Conservation (phyloP, 371 early-diverging fungal species). For the Saksenaea vasiformis region DNA sequence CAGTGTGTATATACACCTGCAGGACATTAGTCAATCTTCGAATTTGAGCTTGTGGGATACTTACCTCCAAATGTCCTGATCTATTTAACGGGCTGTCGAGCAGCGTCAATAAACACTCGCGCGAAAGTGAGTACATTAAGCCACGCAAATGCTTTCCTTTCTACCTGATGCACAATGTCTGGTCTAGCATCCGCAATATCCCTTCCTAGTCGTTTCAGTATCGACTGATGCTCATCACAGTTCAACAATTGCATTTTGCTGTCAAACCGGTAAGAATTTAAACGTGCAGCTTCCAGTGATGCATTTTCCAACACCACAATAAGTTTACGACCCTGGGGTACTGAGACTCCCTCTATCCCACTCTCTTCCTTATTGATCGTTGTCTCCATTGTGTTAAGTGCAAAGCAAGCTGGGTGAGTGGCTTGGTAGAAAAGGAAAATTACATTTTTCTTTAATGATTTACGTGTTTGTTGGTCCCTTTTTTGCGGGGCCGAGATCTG, state of each 20-base stretch:
- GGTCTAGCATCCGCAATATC: slow-evolving; percentile 90
- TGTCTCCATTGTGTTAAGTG: not conserved
- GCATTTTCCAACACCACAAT: slow-evolving; percentile 93
- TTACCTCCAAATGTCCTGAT: slow-evolving; percentile 87
- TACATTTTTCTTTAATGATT: not conserved
- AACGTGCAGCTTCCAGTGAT: slow-evolving; percentile 87
- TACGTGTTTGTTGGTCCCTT: too few relatives aligned
- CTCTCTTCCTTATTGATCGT: not conserved
- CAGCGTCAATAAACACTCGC: slow-evolving; percentile 91
- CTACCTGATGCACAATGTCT: slow-evolving; percentile 96
- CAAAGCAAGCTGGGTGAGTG: not conserved
- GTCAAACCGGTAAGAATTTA: slow-evolving; percentile 75
- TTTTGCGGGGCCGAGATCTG: too few relatives aligned
- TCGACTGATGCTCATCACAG: slow-evolving; percentile 95
- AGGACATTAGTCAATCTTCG: not conserved
- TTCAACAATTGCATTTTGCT: slow-evolving; percentile 91
- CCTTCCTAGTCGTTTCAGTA: slow-evolving; percentile 80
- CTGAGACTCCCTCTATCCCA: not conserved
- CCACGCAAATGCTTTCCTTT: not conserved
- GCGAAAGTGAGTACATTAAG: slow-evolving; percentile 5
- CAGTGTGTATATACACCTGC: slow-evolving; percentile 91
- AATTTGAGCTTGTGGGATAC: slow-evolving; percentile 25
- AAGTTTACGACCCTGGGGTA: slow-evolving; percentile 48
- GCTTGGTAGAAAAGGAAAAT: not conserved
- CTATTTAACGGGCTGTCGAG: slow-evolving; percentile 98